These are phyloP conservation scores for Setomelanomma holmii DNA, from an alignment of 2,329 filamentous ascomycete species.

Conservation along the genomic window DNA sequence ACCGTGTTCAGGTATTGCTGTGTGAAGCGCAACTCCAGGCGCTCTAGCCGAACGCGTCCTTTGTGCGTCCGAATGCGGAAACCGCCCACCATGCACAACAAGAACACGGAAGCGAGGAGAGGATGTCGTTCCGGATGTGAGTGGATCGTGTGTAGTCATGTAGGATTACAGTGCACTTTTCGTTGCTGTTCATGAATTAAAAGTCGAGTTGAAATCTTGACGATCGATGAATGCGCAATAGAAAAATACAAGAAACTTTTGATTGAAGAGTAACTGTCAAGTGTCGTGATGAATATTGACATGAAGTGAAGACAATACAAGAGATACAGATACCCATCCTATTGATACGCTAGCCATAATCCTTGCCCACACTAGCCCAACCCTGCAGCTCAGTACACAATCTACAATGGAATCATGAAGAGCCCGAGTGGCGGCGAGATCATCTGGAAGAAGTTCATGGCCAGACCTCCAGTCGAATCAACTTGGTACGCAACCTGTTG, in stretches of 20 bases:
- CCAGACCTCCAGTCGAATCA: slow-evolving; percentile 28
- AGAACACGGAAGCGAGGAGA: background rate
- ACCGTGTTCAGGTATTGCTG: too few species aligned
- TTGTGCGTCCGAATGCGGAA: slow-evolving; percentile 2
- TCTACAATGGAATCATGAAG: slow-evolving; percentile 22
- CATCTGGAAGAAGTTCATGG: slow-evolving; percentile 39
- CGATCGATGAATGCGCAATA: too few species aligned
- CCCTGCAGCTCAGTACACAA: background rate
- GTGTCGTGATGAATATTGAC: background rate
- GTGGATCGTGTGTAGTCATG: slow-evolving; percentile 29
- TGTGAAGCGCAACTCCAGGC: too few species aligned
- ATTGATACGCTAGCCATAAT: background rate
- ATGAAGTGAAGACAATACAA: background rate
- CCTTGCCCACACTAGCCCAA: background rate
- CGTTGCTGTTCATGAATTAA: too few species aligned
- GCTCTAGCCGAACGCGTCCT: background rate
- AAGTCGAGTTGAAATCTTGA: too few species aligned
- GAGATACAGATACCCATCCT: background rate
- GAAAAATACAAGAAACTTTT: too few species aligned
- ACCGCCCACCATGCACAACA: background rate
- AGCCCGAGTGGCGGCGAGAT: slow-evolving; percentile 27
- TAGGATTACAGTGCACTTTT: background rate
- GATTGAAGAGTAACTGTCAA: background rate
- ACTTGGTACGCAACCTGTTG: slow-evolving; percentile 31
- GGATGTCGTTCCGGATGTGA: slow-evolving; percentile 20